phyloP scores from a whole-genome alignment of 345 rosid species.

The Brassica nigra region DNA sequence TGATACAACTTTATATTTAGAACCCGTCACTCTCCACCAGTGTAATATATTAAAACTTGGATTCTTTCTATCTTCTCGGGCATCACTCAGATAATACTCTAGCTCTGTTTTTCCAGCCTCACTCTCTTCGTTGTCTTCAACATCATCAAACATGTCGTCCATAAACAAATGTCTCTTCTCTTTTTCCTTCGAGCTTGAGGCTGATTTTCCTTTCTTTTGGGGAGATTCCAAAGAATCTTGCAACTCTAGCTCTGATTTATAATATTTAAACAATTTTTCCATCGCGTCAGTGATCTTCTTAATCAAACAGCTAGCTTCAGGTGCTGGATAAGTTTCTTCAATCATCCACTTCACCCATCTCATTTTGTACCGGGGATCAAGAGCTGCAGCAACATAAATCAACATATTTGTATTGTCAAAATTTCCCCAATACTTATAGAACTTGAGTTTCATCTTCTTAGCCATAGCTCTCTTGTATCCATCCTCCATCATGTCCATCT shows the following conservation, averaged over 20 bases:
- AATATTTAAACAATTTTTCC: neutral
- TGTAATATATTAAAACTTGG: neutral
- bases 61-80: neutral
- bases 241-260: neutral
- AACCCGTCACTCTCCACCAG: neutral
- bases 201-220: neutral
- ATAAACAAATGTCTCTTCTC: neutral
- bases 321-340: neutral
- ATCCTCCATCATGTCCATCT: neutral
- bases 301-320: neutral
- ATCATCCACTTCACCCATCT: conserved; percentile 10
- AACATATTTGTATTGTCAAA: neutral
- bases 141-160: neutral
- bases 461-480: neutral
- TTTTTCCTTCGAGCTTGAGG: neutral
- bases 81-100: neutral
- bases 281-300: neutral
- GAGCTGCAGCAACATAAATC: neutral
- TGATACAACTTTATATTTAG: conserved; percentile 11
- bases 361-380: neutral
- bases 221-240: neutral
- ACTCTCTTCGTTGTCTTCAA: neutral
- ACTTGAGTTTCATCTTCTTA: neutral
- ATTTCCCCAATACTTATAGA: neutral
- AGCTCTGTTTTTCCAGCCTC: neutral